These are phyloP conservation scores for Amylostereum areolatum DNA, from an alignment of 1,284 basidiomycete species.

Conservation along the genomic window DNA sequence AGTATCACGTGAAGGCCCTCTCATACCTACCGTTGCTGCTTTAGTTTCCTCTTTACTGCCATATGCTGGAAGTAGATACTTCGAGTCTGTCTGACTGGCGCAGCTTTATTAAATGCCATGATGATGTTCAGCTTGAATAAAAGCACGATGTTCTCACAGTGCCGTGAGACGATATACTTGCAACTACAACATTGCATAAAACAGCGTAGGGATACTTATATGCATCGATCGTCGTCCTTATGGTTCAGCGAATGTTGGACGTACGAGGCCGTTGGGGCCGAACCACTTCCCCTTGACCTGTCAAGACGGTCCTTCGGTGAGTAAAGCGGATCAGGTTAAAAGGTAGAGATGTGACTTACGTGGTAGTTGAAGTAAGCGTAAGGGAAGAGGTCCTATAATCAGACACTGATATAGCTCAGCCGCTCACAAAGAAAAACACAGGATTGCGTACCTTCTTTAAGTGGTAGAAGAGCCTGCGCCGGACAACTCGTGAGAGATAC, in stretches of 20 bases:
- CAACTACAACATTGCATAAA: background rate
- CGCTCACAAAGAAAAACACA: background rate
- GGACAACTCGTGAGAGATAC: slow-evolving; percentile 3
- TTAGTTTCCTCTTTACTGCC: too few species aligned
- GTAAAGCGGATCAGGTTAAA: slow-evolving; percentile 3
- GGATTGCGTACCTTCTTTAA: slow-evolving; percentile 67
- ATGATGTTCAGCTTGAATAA: background rate
- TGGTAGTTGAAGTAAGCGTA: slow-evolving; percentile 83
- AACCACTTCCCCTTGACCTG: slow-evolving; percentile 68
- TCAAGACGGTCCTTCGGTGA: background rate
- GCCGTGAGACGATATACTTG: too few species aligned
- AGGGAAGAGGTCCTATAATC: slow-evolving; percentile 75
- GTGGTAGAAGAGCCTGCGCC: slow-evolving; percentile 74
- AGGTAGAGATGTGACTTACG: slow-evolving; percentile 35
- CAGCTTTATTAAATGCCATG: too few species aligned
- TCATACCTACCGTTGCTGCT: too few species aligned
- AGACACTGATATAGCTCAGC: background rate
- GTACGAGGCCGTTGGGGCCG: slow-evolving; percentile 45
- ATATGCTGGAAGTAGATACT: too few species aligned
- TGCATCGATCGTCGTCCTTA: background rate
- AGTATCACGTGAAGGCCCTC: too few species aligned
- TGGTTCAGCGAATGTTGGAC: slow-evolving; percentile 33
- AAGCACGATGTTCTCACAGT: too few species aligned
- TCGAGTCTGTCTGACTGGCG: too few species aligned
- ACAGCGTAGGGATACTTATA: background rate